These are phyloP conservation scores for Somion occarium DNA, from an alignment of 1,284 basidiomycete genomes.

Conservation along the genomic window DNA sequence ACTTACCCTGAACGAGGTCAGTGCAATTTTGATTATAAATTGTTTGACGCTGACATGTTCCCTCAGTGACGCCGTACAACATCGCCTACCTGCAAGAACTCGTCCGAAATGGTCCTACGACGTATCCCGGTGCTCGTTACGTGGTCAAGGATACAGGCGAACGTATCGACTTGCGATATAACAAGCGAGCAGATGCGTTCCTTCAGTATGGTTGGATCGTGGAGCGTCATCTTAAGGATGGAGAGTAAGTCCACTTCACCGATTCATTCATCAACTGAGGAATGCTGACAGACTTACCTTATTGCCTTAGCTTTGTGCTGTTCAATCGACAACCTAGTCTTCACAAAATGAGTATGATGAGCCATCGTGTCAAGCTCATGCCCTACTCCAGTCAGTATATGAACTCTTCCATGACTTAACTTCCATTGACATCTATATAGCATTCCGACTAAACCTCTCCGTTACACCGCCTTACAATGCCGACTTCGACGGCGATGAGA, in stretches of 20 bases:
- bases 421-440: conserved; percentile 38
- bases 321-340: conserved; percentile 99
- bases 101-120: conserved; percentile 94
- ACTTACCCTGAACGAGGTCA: conserved; percentile 95
- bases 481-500: conserved; percentile 99
- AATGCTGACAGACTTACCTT: background rate
- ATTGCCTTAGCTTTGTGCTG: conserved; percentile 69
- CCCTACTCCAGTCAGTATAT: conserved; percentile 89
- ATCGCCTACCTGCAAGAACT: conserved; percentile 93
- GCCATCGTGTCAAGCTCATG: conserved; percentile 97
- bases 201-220: conserved; percentile 99
- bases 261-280: background rate
- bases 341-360: conserved; percentile 99
- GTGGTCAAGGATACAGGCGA: conserved; percentile 98
- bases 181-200: conserved; percentile 96
- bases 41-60: conserved; percentile 7
- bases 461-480: conserved; percentile 94
- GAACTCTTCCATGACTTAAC: background rate
- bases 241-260: conserved; percentile 67
- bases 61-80: conserved; percentile 93
- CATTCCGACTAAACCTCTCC: conserved; percentile 95
- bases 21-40: conserved; percentile 13
- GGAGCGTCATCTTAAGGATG: conserved; percentile 95
- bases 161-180: conserved; percentile 95
- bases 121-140: conserved; percentile 96